Percentiles rank a stretch among this genome's conserved stretches.
Evolutionary conservation across 1,284 basidiomycete genomes (phyloP).

Genomic region (Cryptococcus sp.): DNA sequence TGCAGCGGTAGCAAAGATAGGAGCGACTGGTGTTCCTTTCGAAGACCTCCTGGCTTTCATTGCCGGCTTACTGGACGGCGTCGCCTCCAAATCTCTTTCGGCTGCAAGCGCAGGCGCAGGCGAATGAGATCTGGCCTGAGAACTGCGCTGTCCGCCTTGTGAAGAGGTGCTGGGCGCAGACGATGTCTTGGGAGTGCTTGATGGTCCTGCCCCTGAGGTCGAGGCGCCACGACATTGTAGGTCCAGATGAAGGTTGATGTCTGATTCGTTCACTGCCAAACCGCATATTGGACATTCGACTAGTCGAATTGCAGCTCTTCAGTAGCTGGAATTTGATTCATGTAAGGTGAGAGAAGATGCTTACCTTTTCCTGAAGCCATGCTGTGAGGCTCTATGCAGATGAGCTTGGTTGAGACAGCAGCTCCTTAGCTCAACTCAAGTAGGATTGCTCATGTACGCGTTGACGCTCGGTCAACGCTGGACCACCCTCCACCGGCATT

Average conservation of each 20-base stretch:
- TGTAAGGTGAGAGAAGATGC: background rate
- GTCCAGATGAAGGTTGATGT: conserved; percentile 54
- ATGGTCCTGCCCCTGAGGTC: background rate
- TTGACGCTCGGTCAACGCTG: no score
- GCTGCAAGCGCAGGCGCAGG: background rate
- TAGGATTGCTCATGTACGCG: no score
- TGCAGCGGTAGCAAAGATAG: conserved; percentile 13
- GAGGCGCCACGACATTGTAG: conserved; percentile 33
- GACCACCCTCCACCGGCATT: no score
- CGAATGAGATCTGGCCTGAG: background rate
- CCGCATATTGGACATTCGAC: conserved; percentile 52
- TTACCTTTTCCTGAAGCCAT: conserved; percentile 16
- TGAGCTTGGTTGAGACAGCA: no score
- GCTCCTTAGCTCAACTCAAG: no score
- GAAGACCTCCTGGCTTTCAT: conserved; percentile 1
- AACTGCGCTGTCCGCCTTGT: background rate
- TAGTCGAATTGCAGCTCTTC: conserved; percentile 5
- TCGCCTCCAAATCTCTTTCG: conserved; percentile 6
- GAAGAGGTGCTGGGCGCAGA: background rate
- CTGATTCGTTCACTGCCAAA: conserved; percentile 29
- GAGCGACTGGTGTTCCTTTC: conserved; percentile 14
- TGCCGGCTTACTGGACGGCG: conserved; percentile 5
- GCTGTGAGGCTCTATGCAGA: background rate
- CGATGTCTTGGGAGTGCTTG: background rate
- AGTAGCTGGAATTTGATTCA: background rate